phyloP scores from a whole-genome alignment of 306 rosid species.

The Dryas drummondii region DNA sequence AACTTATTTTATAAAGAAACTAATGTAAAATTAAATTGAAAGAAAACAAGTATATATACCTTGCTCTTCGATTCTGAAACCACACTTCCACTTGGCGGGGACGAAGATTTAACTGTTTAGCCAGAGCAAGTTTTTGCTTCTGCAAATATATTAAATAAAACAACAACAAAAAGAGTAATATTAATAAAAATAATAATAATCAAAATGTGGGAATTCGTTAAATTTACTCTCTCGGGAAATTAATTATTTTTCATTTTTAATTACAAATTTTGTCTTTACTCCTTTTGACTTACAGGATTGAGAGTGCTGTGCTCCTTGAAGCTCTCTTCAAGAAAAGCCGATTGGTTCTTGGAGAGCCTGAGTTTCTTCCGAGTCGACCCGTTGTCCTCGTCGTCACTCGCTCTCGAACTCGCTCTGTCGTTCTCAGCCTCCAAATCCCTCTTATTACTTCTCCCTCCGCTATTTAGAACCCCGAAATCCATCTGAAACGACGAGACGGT shows the following conservation, averaged over 20 bases:
- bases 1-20: no score
- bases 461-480: constrained; percentile 51
- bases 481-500: constrained; percentile 64
- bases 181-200: neutral
- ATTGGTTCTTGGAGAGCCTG: constrained; percentile 82
- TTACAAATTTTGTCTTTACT: neutral
- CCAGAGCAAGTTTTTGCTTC: constrained; percentile 88
- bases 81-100: constrained; percentile 99
- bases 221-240: neutral
- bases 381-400: constrained; percentile 82
- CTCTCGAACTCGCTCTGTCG: constrained; percentile 63
- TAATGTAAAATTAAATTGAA: neutral
- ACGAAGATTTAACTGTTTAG: constrained; percentile 82
- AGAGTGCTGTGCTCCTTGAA: constrained; percentile 94
- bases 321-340: constrained; percentile 87
- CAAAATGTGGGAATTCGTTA: neutral
- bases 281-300: constrained; percentile 67
- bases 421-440: constrained; percentile 55
- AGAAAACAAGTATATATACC: constrained; percentile 33
- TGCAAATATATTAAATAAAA: constrained; percentile 20
- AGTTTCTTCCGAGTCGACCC: constrained; percentile 85
- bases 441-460: constrained; percentile 37
- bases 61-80: constrained; percentile 99
- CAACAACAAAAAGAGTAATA: neutral
- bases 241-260: no score